Base-by-base conservation (phyloP, 768 basidiomycete species). In the Sporobolomyces phaffii region DNA sequence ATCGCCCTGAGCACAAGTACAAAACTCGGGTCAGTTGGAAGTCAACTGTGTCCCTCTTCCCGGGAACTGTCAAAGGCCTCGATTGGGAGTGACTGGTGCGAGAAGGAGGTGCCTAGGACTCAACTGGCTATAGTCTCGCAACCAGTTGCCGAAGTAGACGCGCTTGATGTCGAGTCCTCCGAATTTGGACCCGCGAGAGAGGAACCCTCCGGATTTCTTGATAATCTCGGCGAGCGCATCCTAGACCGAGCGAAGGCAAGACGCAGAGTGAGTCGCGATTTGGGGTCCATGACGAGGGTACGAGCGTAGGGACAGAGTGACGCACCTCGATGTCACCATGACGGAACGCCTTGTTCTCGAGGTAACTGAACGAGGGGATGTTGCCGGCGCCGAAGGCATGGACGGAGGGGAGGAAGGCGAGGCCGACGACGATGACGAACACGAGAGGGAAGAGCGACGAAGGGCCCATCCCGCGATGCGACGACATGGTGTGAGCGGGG, bases 301-400 rank as follows among this genome's bases (percentile, higher is more conserved):
- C 18, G 40, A 41, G 18, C 40, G 18, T 18, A 41, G 40, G 40
- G 40, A n/a, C n/a, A n/a, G n/a, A n/a, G n/a, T n/a, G n/a, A n/a
- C n/a, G n/a, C n/a, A 52, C 51, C 26, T 81, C 83, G 62, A 96
- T 91, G 77, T 96, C 91, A 47, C 92, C 92, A 75, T 96, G 91
- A 51, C 90, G 80, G 78, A 89, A 78, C 8, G 77, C 78, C 70
- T 73, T 74, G 29, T 88, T 90, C 76, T 93, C 91, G 78, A 93
- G 83, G 77, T 87, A 93, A 9, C 89, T 86, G 75, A 86, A 90
- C 26, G 88, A 87, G 67, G 56, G 57, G 49, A 62, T 60, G 41
- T 57, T 57, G 38, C 58, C 65, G 8, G 64, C 69, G 1, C 61
- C 67, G 20, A 51, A 54, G 14, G 60, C 61, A 29, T 44, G 41